Percentiles rank a stretch among this genome's conserved stretches.
These are phyloP conservation scores for Venturia pyrina DNA, from an alignment of 2,329 filamentous ascomycete species.

Conservation along the genomic window DNA sequence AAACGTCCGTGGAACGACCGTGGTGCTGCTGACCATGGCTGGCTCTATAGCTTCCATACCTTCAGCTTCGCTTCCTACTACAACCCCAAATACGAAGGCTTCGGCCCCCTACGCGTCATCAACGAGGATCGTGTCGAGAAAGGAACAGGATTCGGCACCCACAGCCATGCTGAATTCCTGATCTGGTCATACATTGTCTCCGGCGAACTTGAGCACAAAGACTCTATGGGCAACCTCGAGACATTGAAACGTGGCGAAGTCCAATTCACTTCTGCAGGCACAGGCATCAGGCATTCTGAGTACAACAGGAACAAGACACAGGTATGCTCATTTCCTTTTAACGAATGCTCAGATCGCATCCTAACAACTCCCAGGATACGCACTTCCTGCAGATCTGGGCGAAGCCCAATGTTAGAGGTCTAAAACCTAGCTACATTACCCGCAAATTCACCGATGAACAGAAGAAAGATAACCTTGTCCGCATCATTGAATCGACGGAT, in stretches of 20 bases:
- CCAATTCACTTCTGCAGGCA: conserved; percentile 84
- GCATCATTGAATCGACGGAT: conserved; percentile 66
- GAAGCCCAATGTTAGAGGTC: conserved; percentile 61
- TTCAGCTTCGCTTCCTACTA: conserved; percentile 71
- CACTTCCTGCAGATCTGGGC: conserved; percentile 91
- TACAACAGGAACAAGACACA: conserved; percentile 64
- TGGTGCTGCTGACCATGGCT: conserved; percentile 73
- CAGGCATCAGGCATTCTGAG: conserved; percentile 69
- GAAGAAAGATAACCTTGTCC: conserved; percentile 61
- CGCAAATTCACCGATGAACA: conserved; percentile 60
- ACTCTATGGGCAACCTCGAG: conserved; percentile 62
- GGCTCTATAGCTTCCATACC: conserved; percentile 79
- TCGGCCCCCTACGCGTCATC: conserved; percentile 70
- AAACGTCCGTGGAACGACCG: conserved; percentile 62
- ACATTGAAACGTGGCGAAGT: conserved; percentile 75
- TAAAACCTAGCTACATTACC: conserved; percentile 69
- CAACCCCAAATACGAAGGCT: conserved; percentile 56
- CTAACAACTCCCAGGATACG: conserved; percentile 38
- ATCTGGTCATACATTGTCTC: conserved; percentile 84
- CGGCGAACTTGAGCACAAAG: conserved; percentile 78
- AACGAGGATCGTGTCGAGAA: conserved; percentile 78
- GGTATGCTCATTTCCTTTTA: not conserved
- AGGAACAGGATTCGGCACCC: conserved; percentile 70
- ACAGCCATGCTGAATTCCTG: conserved; percentile 77
- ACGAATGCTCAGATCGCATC: not conserved